Conservation (phyloP, 371 early-diverging fungal genomes). For the Mucor irregularis region DNA sequence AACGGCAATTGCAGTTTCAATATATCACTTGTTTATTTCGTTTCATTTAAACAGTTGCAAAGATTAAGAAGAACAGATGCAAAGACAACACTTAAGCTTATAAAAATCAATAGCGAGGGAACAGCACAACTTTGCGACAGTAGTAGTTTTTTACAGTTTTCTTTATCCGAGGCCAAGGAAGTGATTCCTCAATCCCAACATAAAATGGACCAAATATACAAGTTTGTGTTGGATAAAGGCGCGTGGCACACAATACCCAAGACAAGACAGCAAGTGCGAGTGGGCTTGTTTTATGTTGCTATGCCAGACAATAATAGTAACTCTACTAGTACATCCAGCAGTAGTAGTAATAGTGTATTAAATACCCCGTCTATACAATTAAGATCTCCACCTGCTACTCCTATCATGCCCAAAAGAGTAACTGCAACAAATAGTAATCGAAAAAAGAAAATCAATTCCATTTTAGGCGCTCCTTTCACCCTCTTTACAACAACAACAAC, state of each 20-base stretch:
- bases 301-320: constrained; percentile 35
- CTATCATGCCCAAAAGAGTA: constrained; percentile 15
- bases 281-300: constrained; percentile 44
- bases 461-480: constrained; percentile 1
- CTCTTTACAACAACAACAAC: background rate
- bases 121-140: no score
- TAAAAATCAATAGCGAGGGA: no score
- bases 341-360: background rate
- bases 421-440: constrained; percentile 1
- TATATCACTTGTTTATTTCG: constrained; percentile 41
- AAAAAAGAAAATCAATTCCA: constrained; percentile 11
- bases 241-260: constrained; percentile 29
- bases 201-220: constrained; percentile 38
- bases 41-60: constrained; percentile 41
- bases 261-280: constrained; percentile 32
- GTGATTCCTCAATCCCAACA: constrained; percentile 33
- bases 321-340: background rate
- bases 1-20: constrained; percentile 31
- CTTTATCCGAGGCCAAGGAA: constrained; percentile 40
- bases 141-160: no score
- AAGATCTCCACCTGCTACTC: constrained; percentile 27
- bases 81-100: constrained; percentile 26
- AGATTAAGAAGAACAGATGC: constrained; percentile 39
- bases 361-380: constrained; percentile 21
- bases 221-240: constrained; percentile 46